phyloP scores from a whole-genome alignment of 306 rosid species.

The Medicago arabica region DNA sequence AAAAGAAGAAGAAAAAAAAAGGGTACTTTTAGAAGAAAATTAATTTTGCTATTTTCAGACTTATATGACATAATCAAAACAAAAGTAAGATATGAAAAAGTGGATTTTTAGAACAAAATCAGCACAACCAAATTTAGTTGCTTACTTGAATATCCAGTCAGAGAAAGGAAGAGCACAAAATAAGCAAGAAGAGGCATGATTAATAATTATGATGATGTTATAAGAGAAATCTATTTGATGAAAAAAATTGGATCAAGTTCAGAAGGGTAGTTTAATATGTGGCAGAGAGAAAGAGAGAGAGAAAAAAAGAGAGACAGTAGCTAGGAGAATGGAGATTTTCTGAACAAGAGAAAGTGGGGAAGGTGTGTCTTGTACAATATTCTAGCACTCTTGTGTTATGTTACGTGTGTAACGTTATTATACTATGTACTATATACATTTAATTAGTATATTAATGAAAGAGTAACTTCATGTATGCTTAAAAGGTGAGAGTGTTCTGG shows the following conservation, averaged over 20 bases:
- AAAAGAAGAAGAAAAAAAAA: neutral
- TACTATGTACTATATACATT: neutral
- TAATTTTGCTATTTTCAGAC: conserved; percentile 23
- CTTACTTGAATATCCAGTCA: conserved; percentile 85
- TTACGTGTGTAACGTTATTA: conserved; percentile 12
- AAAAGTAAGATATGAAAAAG: neutral
- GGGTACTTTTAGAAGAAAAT: conserved; percentile 3
- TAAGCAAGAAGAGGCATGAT: conserved; percentile 67
- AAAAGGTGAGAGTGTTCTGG: conserved; percentile 30
- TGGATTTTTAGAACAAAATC: conserved; percentile 9
- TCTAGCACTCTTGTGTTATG: conserved; percentile 26
- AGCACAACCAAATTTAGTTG: conserved; percentile 15
- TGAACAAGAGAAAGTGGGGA: conserved; percentile 49
- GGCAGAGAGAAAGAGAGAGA: conserved; percentile 22
- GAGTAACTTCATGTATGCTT: conserved; percentile 2
- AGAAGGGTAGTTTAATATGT: neutral
- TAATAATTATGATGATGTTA: conserved; percentile 38
- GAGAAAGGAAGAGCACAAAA: conserved; percentile 60
- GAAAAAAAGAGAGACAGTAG: neutral
- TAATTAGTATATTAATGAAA: conserved; percentile 1
- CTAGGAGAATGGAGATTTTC: conserved; percentile 42
- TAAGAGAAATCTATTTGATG: conserved; percentile 19
- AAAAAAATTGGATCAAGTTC: conserved; percentile 30
- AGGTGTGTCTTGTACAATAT: conserved; percentile 41
- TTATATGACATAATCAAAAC: neutral